Base-by-base conservation (phyloP, 176 grass and related monocot species). In the Chrysopogon serrulatus region DNA sequence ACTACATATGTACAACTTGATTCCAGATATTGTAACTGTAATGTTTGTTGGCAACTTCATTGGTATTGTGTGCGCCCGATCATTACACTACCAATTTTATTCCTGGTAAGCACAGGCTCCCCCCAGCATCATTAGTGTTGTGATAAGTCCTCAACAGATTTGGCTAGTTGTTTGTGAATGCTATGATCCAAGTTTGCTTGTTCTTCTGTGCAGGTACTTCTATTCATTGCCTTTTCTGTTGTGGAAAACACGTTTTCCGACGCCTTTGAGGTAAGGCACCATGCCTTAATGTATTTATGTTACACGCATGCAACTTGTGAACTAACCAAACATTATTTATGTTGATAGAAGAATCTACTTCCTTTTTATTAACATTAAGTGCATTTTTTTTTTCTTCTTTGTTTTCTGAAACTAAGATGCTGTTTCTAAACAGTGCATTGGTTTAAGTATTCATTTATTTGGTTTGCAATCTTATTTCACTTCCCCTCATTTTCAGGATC, bases 21-120 rank as follows among this genome's bases (percentile, higher is more conserved):
- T 71, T 87, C 40, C 85, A 98, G 96, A 98, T 90, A 92, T 98
- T 83, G 73, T 68, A 19, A 81, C 77, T 28, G 89, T 98, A 42
- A 89, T 95, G 91, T 98, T 98, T 95, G 74, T 95, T 8, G 96
- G 96, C 51, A 98, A 98, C 54, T 98, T 95, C 81, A 93, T 98
- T 75, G 92, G 92, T 57, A 88, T 98, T 66, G 76, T 95, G 44
- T 98, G 78, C 62, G 93, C 93, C 40, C 76, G 96, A 64, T 98
- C 93, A 75, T 85, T 95, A 19, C 93, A 98, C 85, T 95, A 95
- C 65, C 91, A 98, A 75, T 98, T 98, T 54, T 94, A 98, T 93
- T 95, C 93, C 61, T 98, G 93, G 93, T 95, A 89, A 87, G 87
- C 65, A 66, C 28, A 41, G 17, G 16, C 12, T 24, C 31, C n/a